Evolutionary conservation across 1,284 basidiomycete species (phyloP), one percentile per base, ranked within the genome.

Genomic region (Ustilago xerochloae): DNA sequence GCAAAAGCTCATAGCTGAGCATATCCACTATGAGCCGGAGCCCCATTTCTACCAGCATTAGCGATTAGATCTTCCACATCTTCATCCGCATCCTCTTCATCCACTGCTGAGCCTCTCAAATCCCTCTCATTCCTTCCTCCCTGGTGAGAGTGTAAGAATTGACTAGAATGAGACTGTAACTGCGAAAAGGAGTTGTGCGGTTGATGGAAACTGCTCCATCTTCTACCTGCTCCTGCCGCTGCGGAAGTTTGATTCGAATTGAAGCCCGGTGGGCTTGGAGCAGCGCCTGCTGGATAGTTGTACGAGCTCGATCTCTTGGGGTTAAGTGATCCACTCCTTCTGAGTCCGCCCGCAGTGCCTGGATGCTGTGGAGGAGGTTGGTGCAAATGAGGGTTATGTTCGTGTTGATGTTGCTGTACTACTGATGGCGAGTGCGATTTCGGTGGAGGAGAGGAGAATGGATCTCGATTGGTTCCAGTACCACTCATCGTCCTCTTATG

Each of bases 351-450:
- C 5, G 46, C 30, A 18, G 52, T 47, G 13, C 57, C n/a, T 0
- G 67, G 62, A n/a, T 72, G 69, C 24, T 72, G 69, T 2, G 69
- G 69, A 1, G 67, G 67, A 18, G 67, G 66, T 16, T 69, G 56
- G 20, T 69, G 60, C 28, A 55, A 9, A 36, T 69, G 68, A 20
- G 62, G 57, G 16, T 62, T 58, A 35, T 56, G 41, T 20, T 62
- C 48, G 38, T 29, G 33, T 22, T 60, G 62, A n/a, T 60, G 38
- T 6, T 20, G 8, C 39, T 48, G 35, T 0, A 22, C 38, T 38
- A 43, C 28, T 9, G 22, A 38, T 16, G 46, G 32, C 16, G 56
- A 50, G 7, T 13, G 57, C 16, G 50, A 20, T 41, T 32, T 28
- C 4, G 52, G 59, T 16, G 54, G 59, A 1, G 60, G 51, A 0